Conservation (phyloP, 2,329 filamentous ascomycete genomes). For the Hyphodiscus sp. region DNA sequence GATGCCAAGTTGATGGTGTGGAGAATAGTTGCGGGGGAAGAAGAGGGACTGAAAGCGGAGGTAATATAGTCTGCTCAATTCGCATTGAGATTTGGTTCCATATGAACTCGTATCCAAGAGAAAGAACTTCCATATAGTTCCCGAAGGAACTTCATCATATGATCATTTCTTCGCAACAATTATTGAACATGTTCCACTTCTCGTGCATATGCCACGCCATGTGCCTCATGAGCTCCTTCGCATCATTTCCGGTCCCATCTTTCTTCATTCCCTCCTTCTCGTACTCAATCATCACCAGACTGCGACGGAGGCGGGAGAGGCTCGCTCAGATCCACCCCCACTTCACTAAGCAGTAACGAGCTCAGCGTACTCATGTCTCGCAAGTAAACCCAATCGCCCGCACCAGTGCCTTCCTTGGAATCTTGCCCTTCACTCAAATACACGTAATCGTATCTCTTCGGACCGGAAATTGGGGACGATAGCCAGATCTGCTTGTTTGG, state of each 20-base stretch:
- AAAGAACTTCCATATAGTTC: neutral
- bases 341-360: slow-evolving; percentile 67
- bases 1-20: neutral
- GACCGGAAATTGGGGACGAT: slow-evolving; percentile 81
- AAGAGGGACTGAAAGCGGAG: too few relatives aligned
- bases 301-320: neutral
- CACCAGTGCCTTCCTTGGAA: slow-evolving; percentile 70
- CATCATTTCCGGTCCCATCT: neutral
- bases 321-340: slow-evolving; percentile 50
- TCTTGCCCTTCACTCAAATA: slow-evolving; percentile 64
- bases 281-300: neutral
- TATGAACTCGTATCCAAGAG: neutral
- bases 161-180: neutral
- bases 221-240: neutral
- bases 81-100: neutral
- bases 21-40: too few relatives aligned
- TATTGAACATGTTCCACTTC: neutral
- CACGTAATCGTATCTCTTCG: slow-evolving; percentile 92
- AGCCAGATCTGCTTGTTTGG: slow-evolving; percentile 98
- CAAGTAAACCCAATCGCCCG: slow-evolving; percentile 80
- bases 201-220: neutral
- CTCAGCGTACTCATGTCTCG: slow-evolving; percentile 74
- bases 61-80: too few relatives aligned
- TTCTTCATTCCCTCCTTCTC: slow-evolving; percentile 1
- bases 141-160: neutral